These are phyloP conservation scores for Pleurotus pulmonarius DNA, from an alignment of 768 basidiomycete species.

Conservation along the genomic window DNA sequence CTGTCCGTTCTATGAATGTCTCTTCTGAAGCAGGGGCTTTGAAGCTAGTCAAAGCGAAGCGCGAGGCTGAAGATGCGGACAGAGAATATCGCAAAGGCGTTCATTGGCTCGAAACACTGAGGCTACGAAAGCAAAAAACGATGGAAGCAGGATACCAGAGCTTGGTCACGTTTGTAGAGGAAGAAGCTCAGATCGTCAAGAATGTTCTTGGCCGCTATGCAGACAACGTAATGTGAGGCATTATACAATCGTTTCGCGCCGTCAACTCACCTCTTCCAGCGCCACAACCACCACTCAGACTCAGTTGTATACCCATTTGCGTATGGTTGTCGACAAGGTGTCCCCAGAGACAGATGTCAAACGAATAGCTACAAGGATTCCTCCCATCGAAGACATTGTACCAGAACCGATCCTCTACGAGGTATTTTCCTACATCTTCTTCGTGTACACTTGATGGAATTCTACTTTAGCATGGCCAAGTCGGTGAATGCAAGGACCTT, in stretches of 20 bases:
- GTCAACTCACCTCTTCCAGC: conserved; percentile 32
- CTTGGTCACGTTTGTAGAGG: conserved; percentile 73
- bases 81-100: conserved; percentile 88
- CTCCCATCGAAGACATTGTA: conserved; percentile 59
- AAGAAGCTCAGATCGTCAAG: conserved; percentile 64
- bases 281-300: conserved; percentile 77
- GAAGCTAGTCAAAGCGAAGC: conserved; percentile 75
- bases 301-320: conserved; percentile 65
- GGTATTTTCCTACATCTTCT: not conserved
- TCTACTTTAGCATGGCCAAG: conserved; percentile 52
- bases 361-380: conserved; percentile 50
- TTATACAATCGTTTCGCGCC: not conserved
- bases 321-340: conserved; percentile 59
- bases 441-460: not conserved
- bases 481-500: conserved; percentile 84
- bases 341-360: conserved; percentile 68
- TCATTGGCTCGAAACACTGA: conserved; percentile 89
- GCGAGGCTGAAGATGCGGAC: conserved; percentile 94
- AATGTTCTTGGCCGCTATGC: conserved; percentile 66
- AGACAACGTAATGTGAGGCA: conserved; percentile 71
- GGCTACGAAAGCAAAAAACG: conserved; percentile 78
- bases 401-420: conserved; percentile 69
- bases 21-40: conserved; percentile 58
- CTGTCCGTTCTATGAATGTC: conserved; percentile 5
- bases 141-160: conserved; percentile 85